phyloP scores from a whole-genome alignment of 108 stramenopile species.

The Nitzschia sp. region DNA sequence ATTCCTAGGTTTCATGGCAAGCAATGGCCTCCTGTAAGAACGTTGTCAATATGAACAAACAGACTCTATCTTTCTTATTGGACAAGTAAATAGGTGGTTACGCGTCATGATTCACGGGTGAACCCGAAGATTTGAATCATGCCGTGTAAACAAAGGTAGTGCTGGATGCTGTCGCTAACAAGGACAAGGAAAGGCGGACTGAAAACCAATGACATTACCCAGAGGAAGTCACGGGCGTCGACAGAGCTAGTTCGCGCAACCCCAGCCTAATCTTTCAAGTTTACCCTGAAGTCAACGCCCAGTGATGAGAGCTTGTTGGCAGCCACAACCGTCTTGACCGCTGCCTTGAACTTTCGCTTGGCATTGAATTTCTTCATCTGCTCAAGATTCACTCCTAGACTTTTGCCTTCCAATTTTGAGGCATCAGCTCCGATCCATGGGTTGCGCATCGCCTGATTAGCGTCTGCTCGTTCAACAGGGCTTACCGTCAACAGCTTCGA shows the following conservation, averaged over 20 bases:
- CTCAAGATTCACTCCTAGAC: conserved; percentile 74
- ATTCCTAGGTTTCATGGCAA: conserved; percentile 31
- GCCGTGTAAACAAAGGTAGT: background rate
- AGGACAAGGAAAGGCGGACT: background rate
- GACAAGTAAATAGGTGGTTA: background rate
- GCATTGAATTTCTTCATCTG: conserved; percentile 88
- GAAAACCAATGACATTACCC: background rate
- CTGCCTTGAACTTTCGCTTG: conserved; percentile 87
- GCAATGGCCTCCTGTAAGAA: conserved; percentile 34
- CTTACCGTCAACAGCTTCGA: conserved; percentile 69
- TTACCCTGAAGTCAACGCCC: conserved; percentile 60
- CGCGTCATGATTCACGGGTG: background rate
- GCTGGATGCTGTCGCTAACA: background rate
- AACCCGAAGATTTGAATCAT: background rate
- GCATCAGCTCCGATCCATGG: conserved; percentile 77
- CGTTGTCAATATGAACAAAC: background rate
- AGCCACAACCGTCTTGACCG: conserved; percentile 79
- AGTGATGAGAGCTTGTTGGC: conserved; percentile 76
- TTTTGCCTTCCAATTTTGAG: conserved; percentile 45
- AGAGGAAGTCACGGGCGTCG: background rate
- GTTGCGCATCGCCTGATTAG: conserved; percentile 65
- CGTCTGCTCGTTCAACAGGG: conserved; percentile 67
- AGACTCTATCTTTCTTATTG: background rate
- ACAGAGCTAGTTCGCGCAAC: background rate
- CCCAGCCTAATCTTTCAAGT: conserved; percentile 30